Percentiles rank a stretch among this genome's conserved stretches.
These are phyloP conservation scores for Aspergillus brunneoviolaceus DNA, from an alignment of 2,329 filamentous ascomycete genomes.

Conservation along the genomic window DNA sequence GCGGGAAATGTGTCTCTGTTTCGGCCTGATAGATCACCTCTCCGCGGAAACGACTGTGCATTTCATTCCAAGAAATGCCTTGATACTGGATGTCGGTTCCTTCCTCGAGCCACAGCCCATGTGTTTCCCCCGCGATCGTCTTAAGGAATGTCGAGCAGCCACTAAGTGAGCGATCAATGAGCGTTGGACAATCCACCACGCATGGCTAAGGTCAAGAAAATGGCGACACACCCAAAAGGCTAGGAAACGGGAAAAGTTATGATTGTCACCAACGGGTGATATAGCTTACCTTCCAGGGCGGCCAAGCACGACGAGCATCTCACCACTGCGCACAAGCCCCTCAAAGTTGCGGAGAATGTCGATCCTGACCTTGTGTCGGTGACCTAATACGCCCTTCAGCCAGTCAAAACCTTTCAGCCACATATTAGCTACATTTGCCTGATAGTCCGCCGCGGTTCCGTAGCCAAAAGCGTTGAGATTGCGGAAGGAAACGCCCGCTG, in stretches of 20 bases:
- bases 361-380: slow-evolving; percentile 44
- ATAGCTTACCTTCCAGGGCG: slow-evolving; percentile 42
- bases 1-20: slow-evolving; percentile 77
- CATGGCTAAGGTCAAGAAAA: background rate
- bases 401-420: slow-evolving; percentile 38
- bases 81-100: slow-evolving; percentile 79
- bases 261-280: background rate
- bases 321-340: slow-evolving; percentile 57
- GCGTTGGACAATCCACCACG: background rate
- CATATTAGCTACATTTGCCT: slow-evolving; percentile 46
- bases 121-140: slow-evolving; percentile 77
- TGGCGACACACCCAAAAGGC: background rate
- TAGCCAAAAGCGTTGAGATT: slow-evolving; percentile 48
- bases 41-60: slow-evolving; percentile 75
- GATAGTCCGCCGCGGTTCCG: slow-evolving; percentile 44
- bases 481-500: slow-evolving; percentile 44
- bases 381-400: slow-evolving; percentile 28
- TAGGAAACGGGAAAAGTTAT: background rate
- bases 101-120: slow-evolving; percentile 72
- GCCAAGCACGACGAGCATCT: slow-evolving; percentile 57
- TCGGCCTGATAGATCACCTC: slow-evolving; percentile 85
- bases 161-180: slow-evolving; percentile 19
- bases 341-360: slow-evolving; percentile 64
- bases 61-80: slow-evolving; percentile 61
- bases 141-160: slow-evolving; percentile 81